Percentiles rank a stretch among this genome's conserved stretches.
Conservation (phyloP, 352 stramenopile genomes). For the Pythium phragmitis region DNA sequence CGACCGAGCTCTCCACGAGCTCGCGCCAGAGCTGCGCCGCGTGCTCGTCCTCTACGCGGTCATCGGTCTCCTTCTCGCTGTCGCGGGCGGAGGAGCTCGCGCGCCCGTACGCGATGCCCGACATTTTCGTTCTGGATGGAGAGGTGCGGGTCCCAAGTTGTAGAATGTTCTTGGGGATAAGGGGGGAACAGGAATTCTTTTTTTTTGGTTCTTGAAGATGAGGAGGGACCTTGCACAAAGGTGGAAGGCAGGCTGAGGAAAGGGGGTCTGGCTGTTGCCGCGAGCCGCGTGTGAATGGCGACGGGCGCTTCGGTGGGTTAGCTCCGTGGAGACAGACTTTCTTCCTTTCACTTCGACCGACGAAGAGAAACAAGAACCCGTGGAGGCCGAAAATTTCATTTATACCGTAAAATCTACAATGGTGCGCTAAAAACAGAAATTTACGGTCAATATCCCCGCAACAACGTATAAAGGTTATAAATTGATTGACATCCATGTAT, state of each 20-base stretch:
- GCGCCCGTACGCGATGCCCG: slow-evolving; percentile 4
- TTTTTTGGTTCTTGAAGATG: neutral
- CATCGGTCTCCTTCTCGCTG: neutral
- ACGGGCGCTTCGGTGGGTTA: too few relatives aligned
- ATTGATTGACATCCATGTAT: neutral
- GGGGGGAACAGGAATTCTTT: neutral
- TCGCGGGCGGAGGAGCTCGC: neutral
- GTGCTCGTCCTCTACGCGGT: slow-evolving; percentile 41
- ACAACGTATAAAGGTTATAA: neutral
- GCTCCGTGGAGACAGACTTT: too few relatives aligned
- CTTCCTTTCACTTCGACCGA: slow-evolving; percentile 1
- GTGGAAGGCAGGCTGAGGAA: neutral
- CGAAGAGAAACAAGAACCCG: slow-evolving; percentile 1
- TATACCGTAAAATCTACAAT: neutral
- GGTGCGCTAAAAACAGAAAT: neutral
- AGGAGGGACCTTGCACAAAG: neutral
- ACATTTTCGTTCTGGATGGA: neutral
- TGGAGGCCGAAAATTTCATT: neutral
- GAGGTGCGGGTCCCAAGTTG: neutral
- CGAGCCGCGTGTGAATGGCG: too few relatives aligned
- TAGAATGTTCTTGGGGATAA: neutral
- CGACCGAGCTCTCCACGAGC: slow-evolving; percentile 72
- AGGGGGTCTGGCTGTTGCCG: too few relatives aligned
- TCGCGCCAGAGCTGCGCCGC: slow-evolving; percentile 62
- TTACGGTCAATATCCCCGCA: neutral